Conservation (phyloP, 306 rosid species). For the Parietaria judaica region DNA sequence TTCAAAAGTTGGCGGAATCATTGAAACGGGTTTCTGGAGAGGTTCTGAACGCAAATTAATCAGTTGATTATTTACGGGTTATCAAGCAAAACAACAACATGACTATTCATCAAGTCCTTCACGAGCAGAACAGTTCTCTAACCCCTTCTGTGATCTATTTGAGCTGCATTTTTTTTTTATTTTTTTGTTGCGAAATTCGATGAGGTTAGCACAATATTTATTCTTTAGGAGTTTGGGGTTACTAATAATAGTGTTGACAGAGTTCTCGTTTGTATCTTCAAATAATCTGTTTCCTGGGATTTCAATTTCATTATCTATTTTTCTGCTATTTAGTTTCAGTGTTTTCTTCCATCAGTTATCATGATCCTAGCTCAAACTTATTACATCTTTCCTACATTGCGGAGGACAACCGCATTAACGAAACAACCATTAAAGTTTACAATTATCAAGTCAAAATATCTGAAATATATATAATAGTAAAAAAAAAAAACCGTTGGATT, state of each 20-base stretch:
- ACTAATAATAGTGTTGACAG: background rate
- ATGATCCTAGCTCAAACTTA: too few species aligned
- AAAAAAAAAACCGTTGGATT: too few species aligned
- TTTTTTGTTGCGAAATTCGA: slow-evolving; percentile 4
- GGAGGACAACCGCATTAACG: too few species aligned
- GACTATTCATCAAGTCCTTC: slow-evolving; percentile 4
- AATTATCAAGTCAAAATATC: too few species aligned
- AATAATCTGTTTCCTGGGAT: too few species aligned
- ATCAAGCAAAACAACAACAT: background rate
- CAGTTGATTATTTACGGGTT: background rate
- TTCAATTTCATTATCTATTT: too few species aligned
- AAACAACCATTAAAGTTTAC: too few species aligned
- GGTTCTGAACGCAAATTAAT: slow-evolving; percentile 30
- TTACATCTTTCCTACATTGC: too few species aligned
- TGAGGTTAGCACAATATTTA: background rate
- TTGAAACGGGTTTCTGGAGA: slow-evolving; percentile 54
- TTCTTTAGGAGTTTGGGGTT: slow-evolving; percentile 1
- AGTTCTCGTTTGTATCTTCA: too few species aligned
- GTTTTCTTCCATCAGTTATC: too few species aligned
- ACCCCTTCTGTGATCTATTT: background rate
- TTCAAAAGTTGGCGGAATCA: slow-evolving; percentile 60
- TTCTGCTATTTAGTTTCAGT: too few species aligned
- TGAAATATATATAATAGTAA: too few species aligned
- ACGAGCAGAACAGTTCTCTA: slow-evolving; percentile 12
- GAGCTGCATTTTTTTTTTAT: background rate